Conservation (phyloP, 2,329 filamentous ascomycete species). For the Alternaria ventricosa region DNA sequence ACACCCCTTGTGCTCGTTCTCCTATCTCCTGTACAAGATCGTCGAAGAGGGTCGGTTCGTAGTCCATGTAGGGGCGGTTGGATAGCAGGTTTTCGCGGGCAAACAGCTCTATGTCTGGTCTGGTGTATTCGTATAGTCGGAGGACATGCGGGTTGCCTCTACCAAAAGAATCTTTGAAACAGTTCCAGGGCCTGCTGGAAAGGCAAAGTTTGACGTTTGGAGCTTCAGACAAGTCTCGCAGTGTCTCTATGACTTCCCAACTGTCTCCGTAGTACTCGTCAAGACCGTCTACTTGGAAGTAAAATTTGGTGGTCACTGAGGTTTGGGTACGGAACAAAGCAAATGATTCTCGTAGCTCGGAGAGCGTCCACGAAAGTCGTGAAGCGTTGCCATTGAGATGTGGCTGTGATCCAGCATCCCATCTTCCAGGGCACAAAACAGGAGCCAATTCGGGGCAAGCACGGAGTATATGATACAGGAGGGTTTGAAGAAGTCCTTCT, state of each 20-base stretch:
- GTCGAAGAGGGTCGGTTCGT: rapidly evolving
- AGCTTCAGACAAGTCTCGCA: rapidly evolving
- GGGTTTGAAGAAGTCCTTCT: neutral
- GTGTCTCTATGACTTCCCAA: rapidly evolving
- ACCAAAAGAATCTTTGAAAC: neutral
- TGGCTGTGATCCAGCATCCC: rapidly evolving
- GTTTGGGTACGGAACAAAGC: rapidly evolving
- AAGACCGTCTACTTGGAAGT: neutral
- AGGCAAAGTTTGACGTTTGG: neutral
- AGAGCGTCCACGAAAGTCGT: neutral
- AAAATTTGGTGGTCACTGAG: rapidly evolving
- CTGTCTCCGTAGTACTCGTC: neutral
- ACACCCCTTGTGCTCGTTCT: too few species aligned
- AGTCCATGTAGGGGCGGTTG: rapidly evolving
- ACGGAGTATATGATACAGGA: neutral
- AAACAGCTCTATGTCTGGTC: neutral
- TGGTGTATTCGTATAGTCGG: rapidly evolving
- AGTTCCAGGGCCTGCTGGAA: neutral
- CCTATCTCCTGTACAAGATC: too few species aligned
- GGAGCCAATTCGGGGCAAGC: neutral
- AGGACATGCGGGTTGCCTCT: neutral
- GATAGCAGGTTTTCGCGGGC: neutral
- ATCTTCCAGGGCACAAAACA: rapidly evolving
- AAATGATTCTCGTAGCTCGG: rapidly evolving
- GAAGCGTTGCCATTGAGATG: neutral